Base-by-base conservation (phyloP, 495 filamentous ascomycete species). In the Aspergillus incahuasiensis region DNA sequence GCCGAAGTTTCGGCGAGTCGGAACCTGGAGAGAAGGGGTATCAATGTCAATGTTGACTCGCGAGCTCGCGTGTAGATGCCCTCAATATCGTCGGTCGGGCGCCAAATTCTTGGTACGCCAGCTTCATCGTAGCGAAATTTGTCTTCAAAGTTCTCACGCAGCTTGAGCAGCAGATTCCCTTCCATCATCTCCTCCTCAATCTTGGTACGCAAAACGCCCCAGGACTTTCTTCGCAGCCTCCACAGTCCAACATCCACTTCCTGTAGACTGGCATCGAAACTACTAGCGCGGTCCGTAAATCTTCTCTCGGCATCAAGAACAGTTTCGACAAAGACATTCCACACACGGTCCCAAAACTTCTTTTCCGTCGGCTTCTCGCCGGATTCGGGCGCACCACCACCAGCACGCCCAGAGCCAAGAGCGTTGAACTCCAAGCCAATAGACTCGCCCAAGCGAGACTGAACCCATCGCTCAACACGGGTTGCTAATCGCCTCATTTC, bases 101-200 rank as follows among this genome's bases (percentile, higher is more conserved):
- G 86, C 94, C 94, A 98, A 64, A 98, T 96, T 35, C 94, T 79
- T 5, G 94, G 94, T 3, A 98, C 95, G 34, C 95, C 95, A 13
- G 83, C 85, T 45, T 95, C 92, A 59, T 98, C 95, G 63, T 98
- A 98, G 53, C 94, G 88, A 80, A 98, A 98, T 67, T 95, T 96
- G 73, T 98, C 94, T 64, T 98, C 94, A 60, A 98, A 98, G 71
- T 97, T 97, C 73, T 98, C 94, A 6, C 94, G 86, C 25, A 98
- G 81, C 71, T 98, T 98, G 55, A 98, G 80, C 7, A 98, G 74
- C 49, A 98, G 81, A 66, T 97, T 98, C 54, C 92, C 92, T 71
- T 97, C 94, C 81, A 92, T 92, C 69, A 97, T 90, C 69, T 98
- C 94, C 68, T 98, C 94, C 19, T 97, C 95, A 60, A 98, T 89